These are phyloP conservation scores for Aureobasidium leucospermi DNA, from an alignment of 2,329 filamentous ascomycete genomes.

Conservation along the genomic window DNA sequence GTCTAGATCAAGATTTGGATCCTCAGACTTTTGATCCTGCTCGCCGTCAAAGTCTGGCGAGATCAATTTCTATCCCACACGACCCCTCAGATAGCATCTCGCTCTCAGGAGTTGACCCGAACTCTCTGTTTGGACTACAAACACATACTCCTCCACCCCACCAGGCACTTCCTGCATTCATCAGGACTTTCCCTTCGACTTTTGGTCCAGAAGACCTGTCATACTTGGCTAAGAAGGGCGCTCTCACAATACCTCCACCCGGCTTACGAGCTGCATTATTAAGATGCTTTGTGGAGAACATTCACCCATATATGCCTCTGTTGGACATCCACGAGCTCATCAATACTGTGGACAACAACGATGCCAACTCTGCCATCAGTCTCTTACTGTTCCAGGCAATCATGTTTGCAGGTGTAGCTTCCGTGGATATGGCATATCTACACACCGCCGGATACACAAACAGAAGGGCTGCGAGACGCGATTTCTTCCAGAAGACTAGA, in stretches of 20 bases:
- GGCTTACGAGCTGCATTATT: slow-evolving; percentile 73
- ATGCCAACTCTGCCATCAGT: slow-evolving; percentile 67
- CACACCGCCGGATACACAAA: slow-evolving; percentile 68
- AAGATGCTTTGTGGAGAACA: slow-evolving; percentile 76
- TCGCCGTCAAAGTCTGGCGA: slow-evolving; percentile 9
- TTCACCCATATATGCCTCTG: slow-evolving; percentile 90
- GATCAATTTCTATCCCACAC: slow-evolving; percentile 11
- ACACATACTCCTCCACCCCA: slow-evolving; percentile 19
- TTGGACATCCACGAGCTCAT: slow-evolving; percentile 60
- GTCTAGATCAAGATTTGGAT: slow-evolving; percentile 9
- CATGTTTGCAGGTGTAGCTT: slow-evolving; percentile 88
- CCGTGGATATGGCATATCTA: slow-evolving; percentile 72
- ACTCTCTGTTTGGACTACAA: slow-evolving; percentile 1
- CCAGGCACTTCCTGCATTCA: slow-evolving; percentile 55
- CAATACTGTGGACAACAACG: slow-evolving; percentile 53
- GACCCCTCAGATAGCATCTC: slow-evolving; percentile 1
- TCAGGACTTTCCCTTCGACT: slow-evolving; percentile 70
- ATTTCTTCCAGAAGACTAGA: slow-evolving; percentile 82
- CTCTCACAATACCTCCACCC: slow-evolving; percentile 64
- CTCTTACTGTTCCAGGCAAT: slow-evolving; percentile 86
- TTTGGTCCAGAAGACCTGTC: slow-evolving; percentile 75
- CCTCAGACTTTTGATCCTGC: slow-evolving; percentile 2
- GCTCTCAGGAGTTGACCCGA: background rate
- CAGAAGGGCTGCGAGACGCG: slow-evolving; percentile 74
- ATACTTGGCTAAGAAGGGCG: slow-evolving; percentile 78